Base-by-base conservation (phyloP, 352 stramenopile species). In the Blastocystis hominis region DNA sequence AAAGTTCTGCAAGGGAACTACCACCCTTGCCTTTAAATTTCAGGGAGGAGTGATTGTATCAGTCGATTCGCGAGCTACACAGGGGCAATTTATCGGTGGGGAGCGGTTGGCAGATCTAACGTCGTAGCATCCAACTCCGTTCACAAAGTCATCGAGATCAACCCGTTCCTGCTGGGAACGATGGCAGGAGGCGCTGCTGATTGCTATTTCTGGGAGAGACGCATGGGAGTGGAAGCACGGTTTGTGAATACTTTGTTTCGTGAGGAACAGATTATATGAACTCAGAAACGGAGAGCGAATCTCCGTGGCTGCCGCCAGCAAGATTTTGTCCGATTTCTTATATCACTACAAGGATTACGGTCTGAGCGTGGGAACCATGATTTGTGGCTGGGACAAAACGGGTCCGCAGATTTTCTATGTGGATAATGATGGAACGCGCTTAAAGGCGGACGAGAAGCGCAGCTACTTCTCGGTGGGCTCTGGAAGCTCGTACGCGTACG, bases 121-220 rank as follows among this genome's bases (percentile, higher is more conserved):
- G n/a, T 10, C 24, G 17, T 70, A 90, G 94, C 96, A 7, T 99
- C 96, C 40, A 93, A 96, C 36, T 96, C 97, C 53, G 96, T 99
- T 40, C 98, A 99, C 90, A 99, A 99, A 91, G 93, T 99, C 20
- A 99, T 99, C 91, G 94, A 98, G 91, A 99, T 99, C 91, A 99
- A 98, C 91, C 96, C 97, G 36, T 99, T 98, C 90, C 95, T 99
- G 55, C 91, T 99, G 0, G 97, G 96, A 55, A 99, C 97, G 61
- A 97, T 99, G 91, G 97, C 97, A 20, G 97, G 97, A 34, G 96
- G 95, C 76, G 97, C 97, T 42, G 96, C 95, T 20, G 97, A 99
- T 91, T 99, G 97, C 89, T 95, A 97, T 89, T 99, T 97, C 90
- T 99, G 97, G 97, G 96, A 99, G 90, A 93, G 97, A 24, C 98